A percentile compares a stretch with the other conserved stretches of the same genome.
phyloP scores from a whole-genome alignment of 805 yeast genomes.

The Wickerhamiella occidentalis region DNA sequence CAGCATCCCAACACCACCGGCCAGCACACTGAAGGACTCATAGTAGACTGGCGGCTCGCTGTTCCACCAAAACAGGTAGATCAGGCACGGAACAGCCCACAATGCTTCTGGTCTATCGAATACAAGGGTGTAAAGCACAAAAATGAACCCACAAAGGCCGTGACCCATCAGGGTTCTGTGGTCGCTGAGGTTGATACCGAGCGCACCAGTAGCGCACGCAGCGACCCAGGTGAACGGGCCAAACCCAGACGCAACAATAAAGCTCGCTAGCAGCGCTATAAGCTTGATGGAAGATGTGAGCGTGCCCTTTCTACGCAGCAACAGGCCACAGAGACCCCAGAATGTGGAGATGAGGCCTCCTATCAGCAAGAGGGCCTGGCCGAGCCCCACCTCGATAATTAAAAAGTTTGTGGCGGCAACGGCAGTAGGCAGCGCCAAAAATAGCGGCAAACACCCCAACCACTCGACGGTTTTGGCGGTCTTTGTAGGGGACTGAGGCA shows the following conservation, averaged over 20 bases:
- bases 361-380: conserved; percentile 15
- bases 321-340: conserved; percentile 16
- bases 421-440: conserved; percentile 25
- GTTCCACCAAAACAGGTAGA: conserved; percentile 12
- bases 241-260: conserved; percentile 14
- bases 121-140: conserved; percentile 11
- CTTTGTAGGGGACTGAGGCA: conserved; percentile 13
- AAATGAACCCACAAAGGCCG: conserved; percentile 14
- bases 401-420: conserved; percentile 22
- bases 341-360: conserved; percentile 20
- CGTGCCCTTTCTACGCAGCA: not conserved
- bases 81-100: conserved; percentile 10
- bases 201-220: conserved; percentile 8
- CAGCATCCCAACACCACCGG: conserved; percentile 3
- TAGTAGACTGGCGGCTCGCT: not conserved
- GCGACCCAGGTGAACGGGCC: conserved; percentile 14
- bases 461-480: conserved; percentile 7
- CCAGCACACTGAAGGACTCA: conserved; percentile 9
- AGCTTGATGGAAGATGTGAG: conserved; percentile 15
- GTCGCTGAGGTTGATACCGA: conserved; percentile 1
- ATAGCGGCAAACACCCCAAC: conserved; percentile 25
- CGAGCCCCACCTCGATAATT: conserved; percentile 11
- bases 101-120: not conserved
- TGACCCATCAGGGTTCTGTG: conserved; percentile 10
- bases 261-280: conserved; percentile 14